phyloP scores from a whole-genome alignment of 2,329 filamentous ascomycete species.

The Westerdykella aurantiaca region DNA sequence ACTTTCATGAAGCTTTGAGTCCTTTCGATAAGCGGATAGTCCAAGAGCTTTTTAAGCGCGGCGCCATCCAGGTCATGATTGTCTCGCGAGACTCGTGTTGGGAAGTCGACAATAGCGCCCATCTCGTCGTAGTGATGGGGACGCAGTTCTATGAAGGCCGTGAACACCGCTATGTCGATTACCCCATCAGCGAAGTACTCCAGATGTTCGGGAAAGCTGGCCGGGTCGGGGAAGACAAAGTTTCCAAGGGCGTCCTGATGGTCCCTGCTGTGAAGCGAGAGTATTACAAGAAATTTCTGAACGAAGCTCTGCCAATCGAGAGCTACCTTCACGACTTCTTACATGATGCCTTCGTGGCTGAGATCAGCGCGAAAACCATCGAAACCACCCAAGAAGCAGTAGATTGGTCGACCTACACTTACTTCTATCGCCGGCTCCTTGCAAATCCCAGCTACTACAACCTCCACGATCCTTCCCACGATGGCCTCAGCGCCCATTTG shows the following conservation, averaged over 20 bases:
- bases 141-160: constrained; percentile 96
- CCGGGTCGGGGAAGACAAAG: constrained; percentile 69
- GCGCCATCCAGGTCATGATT: constrained; percentile 80
- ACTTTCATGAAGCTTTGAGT: constrained; percentile 92
- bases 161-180: constrained; percentile 96
- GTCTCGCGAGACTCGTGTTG: constrained; percentile 88
- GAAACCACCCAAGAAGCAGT: constrained; percentile 94
- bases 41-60: constrained; percentile 81
- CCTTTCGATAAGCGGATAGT: constrained; percentile 89
- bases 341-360: constrained; percentile 92
- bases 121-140: constrained; percentile 93
- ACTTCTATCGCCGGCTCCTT: constrained; percentile 90
- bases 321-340: constrained; percentile 87
- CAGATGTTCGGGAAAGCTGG: constrained; percentile 98
- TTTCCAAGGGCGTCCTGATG: constrained; percentile 91
- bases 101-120: constrained; percentile 83
- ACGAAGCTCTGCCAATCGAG: constrained; percentile 91
- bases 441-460: constrained; percentile 97
- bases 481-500: constrained; percentile 87
- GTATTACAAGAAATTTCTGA: constrained; percentile 98
- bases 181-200: constrained; percentile 84
- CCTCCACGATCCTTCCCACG: constrained; percentile 78
- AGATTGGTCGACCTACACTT: constrained; percentile 97
- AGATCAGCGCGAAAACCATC: constrained; percentile 94
- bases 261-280: constrained; percentile 88